Conservation (phyloP, 2,329 filamentous ascomycete genomes). For the Monosporascus sp. region DNA sequence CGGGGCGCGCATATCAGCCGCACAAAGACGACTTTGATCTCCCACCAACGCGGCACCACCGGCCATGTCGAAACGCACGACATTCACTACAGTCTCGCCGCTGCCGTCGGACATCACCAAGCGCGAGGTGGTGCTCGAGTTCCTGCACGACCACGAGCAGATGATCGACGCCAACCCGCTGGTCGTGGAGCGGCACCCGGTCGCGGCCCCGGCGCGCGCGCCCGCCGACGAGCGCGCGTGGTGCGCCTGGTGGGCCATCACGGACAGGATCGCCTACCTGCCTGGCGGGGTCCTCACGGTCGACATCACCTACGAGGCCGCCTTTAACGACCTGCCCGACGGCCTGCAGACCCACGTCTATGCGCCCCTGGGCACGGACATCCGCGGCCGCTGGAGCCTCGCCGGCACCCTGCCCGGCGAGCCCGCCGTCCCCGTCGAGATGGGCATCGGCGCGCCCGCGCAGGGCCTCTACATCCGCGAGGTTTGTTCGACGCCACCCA, state of each 20-base stretch:
- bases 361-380: slow-evolving; percentile 74
- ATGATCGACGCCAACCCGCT: slow-evolving; percentile 90
- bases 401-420: slow-evolving; percentile 69
- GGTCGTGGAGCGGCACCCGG: slow-evolving; percentile 64
- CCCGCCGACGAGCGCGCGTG: slow-evolving; percentile 62
- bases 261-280: slow-evolving; percentile 70
- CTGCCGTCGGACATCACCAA: slow-evolving; percentile 59
- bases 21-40: background rate
- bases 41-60: background rate
- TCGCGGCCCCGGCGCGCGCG: slow-evolving; percentile 61
- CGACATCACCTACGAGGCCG: slow-evolving; percentile 71
- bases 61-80: slow-evolving; percentile 62
- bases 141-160: slow-evolving; percentile 70
- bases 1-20: background rate
- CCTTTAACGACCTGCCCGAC: slow-evolving; percentile 67
- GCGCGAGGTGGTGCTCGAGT: slow-evolving; percentile 64
- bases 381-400: slow-evolving; percentile 72
- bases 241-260: slow-evolving; percentile 73
- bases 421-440: slow-evolving; percentile 56
- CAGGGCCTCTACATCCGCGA: slow-evolving; percentile 76
- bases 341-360: slow-evolving; percentile 81
- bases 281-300: slow-evolving; percentile 60
- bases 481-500: slow-evolving; percentile 3
- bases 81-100: slow-evolving; percentile 75
- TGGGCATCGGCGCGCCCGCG: slow-evolving; percentile 59